phyloP scores from a whole-genome alignment of 257 asterid genomes.

The Solanum chiquidenum region DNA sequence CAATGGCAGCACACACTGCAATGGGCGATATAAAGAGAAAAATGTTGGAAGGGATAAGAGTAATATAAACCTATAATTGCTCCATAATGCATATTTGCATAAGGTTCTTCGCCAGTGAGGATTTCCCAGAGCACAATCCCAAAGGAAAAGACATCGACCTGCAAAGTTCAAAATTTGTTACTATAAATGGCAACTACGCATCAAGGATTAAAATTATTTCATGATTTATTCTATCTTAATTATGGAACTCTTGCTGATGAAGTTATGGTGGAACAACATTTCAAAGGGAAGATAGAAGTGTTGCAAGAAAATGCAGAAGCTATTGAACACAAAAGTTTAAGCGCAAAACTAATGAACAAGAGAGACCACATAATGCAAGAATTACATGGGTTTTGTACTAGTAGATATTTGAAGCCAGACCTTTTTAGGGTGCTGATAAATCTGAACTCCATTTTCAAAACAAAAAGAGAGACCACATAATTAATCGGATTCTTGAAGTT shows the following conservation, averaged over 20 bases:
- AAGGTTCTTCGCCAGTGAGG: constrained; percentile 9
- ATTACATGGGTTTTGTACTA: background rate
- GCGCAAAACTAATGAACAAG: background rate
- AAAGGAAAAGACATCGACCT: constrained; percentile 8
- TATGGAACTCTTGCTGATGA: background rate
- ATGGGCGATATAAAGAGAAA: background rate
- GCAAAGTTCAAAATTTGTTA: background rate
- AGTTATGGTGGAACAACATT: background rate
- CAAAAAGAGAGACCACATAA: background rate
- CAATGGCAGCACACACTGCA: background rate
- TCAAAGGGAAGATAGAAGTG: background rate
- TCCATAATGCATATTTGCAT: constrained; percentile 10
- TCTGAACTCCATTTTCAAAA: background rate
- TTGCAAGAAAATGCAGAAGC: background rate
- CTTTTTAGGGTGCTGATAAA: background rate
- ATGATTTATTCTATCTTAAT: background rate
- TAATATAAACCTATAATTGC: constrained; percentile 5
- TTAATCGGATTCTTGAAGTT: background rate
- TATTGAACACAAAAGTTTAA: background rate
- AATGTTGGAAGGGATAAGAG: background rate
- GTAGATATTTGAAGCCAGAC: background rate
- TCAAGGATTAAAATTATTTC: background rate
- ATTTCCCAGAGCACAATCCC: constrained; percentile 11
- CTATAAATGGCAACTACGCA: background rate
- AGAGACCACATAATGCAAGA: background rate